Base-by-base conservation (phyloP, 495 filamentous ascomycete genomes). In the Penicillium paxilli region DNA sequence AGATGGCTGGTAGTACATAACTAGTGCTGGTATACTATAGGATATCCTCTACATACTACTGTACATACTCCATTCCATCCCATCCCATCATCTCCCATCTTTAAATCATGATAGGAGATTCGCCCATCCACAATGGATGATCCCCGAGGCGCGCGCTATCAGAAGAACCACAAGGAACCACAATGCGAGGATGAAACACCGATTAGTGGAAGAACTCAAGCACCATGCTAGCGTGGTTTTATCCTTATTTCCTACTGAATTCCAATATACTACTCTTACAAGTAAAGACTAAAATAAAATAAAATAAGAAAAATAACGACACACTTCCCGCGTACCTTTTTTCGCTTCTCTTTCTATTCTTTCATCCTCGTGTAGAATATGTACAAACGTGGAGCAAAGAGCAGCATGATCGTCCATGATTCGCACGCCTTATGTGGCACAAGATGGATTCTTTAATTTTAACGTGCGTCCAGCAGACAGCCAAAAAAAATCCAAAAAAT, bases 381-480 rank as follows among this genome's bases (percentile, higher is more conserved):
- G 11, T 4, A 9, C 30, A 10, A 32, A 12, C 30, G 30, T 32
- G 30, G 30, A 32, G 30, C 30, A 16, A 38, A n/a, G 1, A 19
- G 5, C 26, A 28, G 12, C 12, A 33, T 41, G 52, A 56, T 62
- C 51, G 33, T 21, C 47, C 47, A 17, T 58, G 55, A 56, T 58
- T 58, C 51, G 59, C 51, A 54, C 54, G 47, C 54, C 42, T 48
- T 54, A 32, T 32, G 58, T 54, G 51, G 41, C 51, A 50, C 60
- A 55, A 42, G 54, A 55, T 58, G 55, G 51, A 46, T 59, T 55
- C 52, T 33, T 59, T 59, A 63, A 63, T 59, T 63, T 63, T 56
- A 63, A 55, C 60, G 52, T 59, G 49, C 55, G 49, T 55, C 21
- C 6, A 46, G 49, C 49, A 42, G 40, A 42, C 21, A n/a, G n/a